These are phyloP conservation scores for Podospora fimiseda DNA, from an alignment of 495 filamentous ascomycete species.

Conservation along the genomic window DNA sequence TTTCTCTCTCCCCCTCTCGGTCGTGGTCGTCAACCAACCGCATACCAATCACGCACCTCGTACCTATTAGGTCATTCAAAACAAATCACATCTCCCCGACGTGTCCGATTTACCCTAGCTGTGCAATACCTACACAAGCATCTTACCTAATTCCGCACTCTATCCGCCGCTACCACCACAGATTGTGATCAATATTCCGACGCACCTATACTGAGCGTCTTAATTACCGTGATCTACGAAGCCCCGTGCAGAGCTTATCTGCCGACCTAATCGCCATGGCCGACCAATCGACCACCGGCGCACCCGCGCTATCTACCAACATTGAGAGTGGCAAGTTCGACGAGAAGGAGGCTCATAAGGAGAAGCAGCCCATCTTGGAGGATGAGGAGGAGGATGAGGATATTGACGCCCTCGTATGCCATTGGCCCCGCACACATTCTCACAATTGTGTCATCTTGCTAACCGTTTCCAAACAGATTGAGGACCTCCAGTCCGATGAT, in stretches of 20 bases:
- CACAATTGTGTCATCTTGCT: not conserved
- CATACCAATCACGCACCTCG: conserved; percentile 12
- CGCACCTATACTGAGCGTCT: conserved; percentile 9
- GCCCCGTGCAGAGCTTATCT: conserved; percentile 32
- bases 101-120: conserved; percentile 1
- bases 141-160: not conserved
- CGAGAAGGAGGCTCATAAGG: conserved; percentile 41
- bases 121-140: not conserved
- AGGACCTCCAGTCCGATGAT: conserved; percentile 74
- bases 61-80: conserved; percentile 29
- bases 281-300: conserved; percentile 38
- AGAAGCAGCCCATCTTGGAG: conserved; percentile 35
- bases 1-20: conserved; percentile 14
- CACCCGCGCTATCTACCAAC: conserved; percentile 47
- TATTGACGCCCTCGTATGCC: conserved; percentile 56
- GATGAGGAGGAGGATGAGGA: conserved; percentile 66
- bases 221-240: conserved; percentile 5
- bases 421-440: no score
- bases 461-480: conserved; percentile 39
- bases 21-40: conserved; percentile 19
- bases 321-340: conserved; percentile 51
- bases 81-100: not conserved
- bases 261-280: conserved; percentile 39
- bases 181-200: not conserved
- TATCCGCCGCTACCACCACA: not conserved